Conservation (phyloP, 805 yeast species). For the Henningerozyma blattae region DNA sequence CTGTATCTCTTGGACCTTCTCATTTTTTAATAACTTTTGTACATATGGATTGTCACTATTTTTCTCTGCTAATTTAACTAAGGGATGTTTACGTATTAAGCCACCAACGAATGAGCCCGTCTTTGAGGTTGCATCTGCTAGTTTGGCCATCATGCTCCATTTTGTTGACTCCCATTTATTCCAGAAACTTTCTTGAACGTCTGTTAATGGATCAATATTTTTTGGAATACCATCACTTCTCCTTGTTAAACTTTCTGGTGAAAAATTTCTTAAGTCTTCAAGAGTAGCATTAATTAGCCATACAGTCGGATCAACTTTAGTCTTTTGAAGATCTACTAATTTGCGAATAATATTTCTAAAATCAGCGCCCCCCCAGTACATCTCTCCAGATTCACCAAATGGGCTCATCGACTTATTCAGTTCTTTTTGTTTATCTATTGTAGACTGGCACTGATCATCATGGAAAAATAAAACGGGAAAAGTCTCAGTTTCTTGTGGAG, state of each 20-base stretch:
- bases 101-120: slow-evolving; percentile 15
- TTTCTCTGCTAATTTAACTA: slow-evolving; percentile 28
- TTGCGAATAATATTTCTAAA: slow-evolving; percentile 44
- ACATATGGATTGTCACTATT: slow-evolving; percentile 28
- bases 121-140: slow-evolving; percentile 60
- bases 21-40: slow-evolving; percentile 50
- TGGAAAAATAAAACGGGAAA: slow-evolving; percentile 86
- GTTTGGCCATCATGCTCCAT: slow-evolving; percentile 77
- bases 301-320: slow-evolving; percentile 62
- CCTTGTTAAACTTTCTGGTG: slow-evolving; percentile 6
- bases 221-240: not conserved
- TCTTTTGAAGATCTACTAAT: slow-evolving; percentile 51
- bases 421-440: slow-evolving; percentile 45
- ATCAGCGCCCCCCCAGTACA: slow-evolving; percentile 90
- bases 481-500: slow-evolving; percentile 33
- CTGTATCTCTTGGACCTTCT: slow-evolving; percentile 71
- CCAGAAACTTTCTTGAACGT: slow-evolving; percentile 10
- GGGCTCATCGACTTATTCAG: slow-evolving; percentile 63
- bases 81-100: slow-evolving; percentile 19
- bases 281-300: slow-evolving; percentile 66
- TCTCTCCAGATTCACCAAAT: slow-evolving; percentile 39
- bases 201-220: not conserved
- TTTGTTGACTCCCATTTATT: slow-evolving; percentile 36
- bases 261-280: slow-evolving; percentile 30
- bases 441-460: slow-evolving; percentile 75